phyloP scores from a whole-genome alignment of 768 basidiomycete species.

The Brasilioporus rufonigricans region DNA sequence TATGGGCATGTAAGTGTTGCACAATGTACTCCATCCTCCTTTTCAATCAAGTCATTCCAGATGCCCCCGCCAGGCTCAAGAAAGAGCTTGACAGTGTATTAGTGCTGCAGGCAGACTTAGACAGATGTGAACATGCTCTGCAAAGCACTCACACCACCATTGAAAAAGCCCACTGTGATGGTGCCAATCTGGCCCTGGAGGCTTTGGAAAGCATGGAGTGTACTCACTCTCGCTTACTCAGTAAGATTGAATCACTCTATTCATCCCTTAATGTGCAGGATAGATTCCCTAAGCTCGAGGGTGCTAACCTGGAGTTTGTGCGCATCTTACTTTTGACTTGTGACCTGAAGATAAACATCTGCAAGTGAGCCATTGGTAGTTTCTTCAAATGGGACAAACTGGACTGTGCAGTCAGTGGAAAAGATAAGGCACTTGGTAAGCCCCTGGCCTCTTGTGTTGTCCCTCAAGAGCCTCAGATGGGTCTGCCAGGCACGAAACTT shows the following conservation, averaged over 20 bases:
- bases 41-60: background rate
- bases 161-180: background rate
- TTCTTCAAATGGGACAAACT: constrained; percentile 21
- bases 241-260: constrained; percentile 1
- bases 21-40: background rate
- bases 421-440: constrained; percentile 8
- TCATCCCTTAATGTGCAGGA: background rate
- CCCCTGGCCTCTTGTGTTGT: background rate
- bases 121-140: constrained; percentile 25
- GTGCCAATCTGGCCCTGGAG: constrained; percentile 3
- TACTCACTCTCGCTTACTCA: background rate
- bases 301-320: background rate
- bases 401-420: constrained; percentile 21
- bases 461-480: too few species aligned
- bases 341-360: background rate
- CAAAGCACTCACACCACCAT: constrained; percentile 9
- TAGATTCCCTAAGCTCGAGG: background rate
- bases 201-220: constrained; percentile 22
- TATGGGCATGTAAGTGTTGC: background rate
- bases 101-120: constrained; percentile 27
- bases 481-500: too few species aligned
- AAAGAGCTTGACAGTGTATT: constrained; percentile 5
- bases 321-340: background rate
- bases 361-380: background rate
- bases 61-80: constrained; percentile 1